Evolutionary conservation across 257 asterid species (phyloP).

Genomic region (Solanum piurae): DNA sequence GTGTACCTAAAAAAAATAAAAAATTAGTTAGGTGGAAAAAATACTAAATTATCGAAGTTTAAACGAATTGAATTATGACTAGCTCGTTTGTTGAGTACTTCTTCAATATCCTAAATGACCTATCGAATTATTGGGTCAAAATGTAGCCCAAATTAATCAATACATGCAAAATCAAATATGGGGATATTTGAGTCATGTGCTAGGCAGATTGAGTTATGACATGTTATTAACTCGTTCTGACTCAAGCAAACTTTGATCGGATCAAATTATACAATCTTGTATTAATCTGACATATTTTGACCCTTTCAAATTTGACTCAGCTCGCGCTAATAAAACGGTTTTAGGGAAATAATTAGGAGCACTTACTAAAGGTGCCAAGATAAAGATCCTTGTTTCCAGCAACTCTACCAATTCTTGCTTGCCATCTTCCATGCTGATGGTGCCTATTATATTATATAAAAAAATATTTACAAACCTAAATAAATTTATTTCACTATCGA

Average conservation of each 20-base stretch:
- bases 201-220: background rate
- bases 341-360: background rate
- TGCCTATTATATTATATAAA: slow-evolving; percentile 27
- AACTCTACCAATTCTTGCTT: slow-evolving; percentile 92
- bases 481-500: background rate
- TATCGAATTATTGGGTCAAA: background rate
- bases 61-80: background rate
- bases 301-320: background rate
- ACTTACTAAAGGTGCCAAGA: slow-evolving; percentile 84
- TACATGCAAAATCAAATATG: background rate
- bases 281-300: background rate
- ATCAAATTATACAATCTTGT: background rate
- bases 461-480: background rate
- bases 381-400: slow-evolving; percentile 93
- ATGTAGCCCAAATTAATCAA: background rate
- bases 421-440: slow-evolving; percentile 97
- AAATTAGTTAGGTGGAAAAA: background rate
- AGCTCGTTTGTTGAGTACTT: background rate
- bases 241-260: background rate
- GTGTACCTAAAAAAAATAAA: slow-evolving; percentile 37
- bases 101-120: background rate
- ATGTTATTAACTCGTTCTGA: background rate
- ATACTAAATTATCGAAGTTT: background rate
- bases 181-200: background rate
- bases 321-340: background rate